Conservation (phyloP, 257 asterid genomes). For the Apocynum venetum region DNA sequence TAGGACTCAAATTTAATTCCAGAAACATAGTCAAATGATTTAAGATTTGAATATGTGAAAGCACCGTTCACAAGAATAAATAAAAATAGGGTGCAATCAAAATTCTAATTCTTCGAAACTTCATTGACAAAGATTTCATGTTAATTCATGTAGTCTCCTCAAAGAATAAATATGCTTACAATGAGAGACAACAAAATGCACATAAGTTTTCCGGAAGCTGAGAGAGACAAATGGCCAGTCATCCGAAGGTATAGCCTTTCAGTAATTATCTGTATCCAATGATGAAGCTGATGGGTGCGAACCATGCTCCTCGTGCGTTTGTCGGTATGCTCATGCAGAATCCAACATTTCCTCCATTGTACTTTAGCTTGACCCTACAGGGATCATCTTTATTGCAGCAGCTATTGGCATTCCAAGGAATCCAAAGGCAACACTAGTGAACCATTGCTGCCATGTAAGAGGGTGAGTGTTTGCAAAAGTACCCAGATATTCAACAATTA, state of each 20-base stretch:
- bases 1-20: background rate
- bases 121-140: background rate
- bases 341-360: background rate
- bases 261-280: background rate
- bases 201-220: background rate
- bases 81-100: background rate
- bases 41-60: background rate
- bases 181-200: background rate
- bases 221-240: background rate
- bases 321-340: background rate
- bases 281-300: background rate
- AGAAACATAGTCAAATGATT: background rate
- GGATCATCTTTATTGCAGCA: constrained; percentile 83
- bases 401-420: constrained; percentile 94
- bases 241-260: background rate
- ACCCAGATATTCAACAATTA: constrained; percentile 74
- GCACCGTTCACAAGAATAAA: background rate
- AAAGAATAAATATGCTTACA: background rate
- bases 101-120: constrained; percentile 2
- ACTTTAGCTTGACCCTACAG: constrained; percentile 58
- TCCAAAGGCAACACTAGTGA: constrained; percentile 59
- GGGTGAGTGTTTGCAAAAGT: constrained; percentile 79
- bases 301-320: background rate
- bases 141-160: background rate
- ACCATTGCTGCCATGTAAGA: constrained; percentile 80